phyloP scores from a whole-genome alignment of 208 protist species.

The Wallacemonas rigidus region DNA sequence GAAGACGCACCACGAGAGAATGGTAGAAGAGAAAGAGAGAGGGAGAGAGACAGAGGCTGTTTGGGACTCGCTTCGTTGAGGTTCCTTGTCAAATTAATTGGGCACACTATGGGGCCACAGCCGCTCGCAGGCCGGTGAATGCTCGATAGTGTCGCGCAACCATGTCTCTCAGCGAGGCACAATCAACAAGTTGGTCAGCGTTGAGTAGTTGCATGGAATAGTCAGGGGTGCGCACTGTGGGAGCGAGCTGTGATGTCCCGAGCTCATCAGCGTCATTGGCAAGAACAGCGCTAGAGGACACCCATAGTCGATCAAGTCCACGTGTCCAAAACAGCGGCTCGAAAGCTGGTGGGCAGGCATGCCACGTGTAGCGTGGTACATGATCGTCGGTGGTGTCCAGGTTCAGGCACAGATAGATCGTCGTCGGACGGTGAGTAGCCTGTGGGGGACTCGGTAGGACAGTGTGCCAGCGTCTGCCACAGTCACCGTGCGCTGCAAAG shows the following conservation, averaged over 20 bases:
- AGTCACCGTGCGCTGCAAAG: not conserved
- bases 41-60: not conserved
- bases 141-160: not conserved
- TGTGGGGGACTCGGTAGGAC: not conserved
- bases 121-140: not conserved
- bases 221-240: not conserved
- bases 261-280: not conserved
- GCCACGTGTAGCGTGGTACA: not conserved
- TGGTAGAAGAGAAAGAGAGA: conserved; percentile 18
- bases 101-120: not conserved
- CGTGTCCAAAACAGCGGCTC: not conserved
- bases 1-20: conserved; percentile 2
- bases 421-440: not conserved
- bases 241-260: not conserved
- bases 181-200: conserved; percentile 2
- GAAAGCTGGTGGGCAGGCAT: not conserved
- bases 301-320: conserved; percentile 1
- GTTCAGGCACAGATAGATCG: not conserved
- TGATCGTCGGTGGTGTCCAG: not conserved
- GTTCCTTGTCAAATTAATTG: not conserved
- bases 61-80: not conserved
- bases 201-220: not conserved
- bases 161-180: not conserved
- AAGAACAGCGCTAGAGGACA: not conserved
- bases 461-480: not conserved